Evolutionary conservation across 2,329 filamentous ascomycete species (phyloP).

Genomic region (Trichoderma koningiopsis): DNA sequence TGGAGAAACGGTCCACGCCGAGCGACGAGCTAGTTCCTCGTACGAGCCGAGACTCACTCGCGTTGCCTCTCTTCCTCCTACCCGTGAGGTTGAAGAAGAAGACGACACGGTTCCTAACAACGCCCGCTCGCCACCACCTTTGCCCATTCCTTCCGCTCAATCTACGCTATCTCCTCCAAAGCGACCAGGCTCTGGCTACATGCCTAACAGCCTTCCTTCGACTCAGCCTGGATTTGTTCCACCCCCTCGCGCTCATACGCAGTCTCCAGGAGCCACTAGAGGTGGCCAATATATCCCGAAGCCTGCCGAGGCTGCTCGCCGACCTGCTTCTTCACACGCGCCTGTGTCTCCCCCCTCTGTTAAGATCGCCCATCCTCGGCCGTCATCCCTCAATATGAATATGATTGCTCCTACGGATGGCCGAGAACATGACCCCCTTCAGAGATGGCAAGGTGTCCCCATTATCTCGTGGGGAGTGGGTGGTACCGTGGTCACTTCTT

Average conservation of each 20-base stretch:
- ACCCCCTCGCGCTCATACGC: conserved; percentile 62
- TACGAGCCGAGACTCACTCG: conserved; percentile 59
- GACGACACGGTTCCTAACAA: conserved; percentile 35
- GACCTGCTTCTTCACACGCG: conserved; percentile 57
- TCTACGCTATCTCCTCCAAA: conserved; percentile 59
- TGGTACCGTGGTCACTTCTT: conserved; percentile 78
- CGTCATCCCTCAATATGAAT: conserved; percentile 58
- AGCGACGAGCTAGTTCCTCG: conserved; percentile 54
- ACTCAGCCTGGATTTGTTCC: conserved; percentile 51
- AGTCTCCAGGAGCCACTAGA: conserved; percentile 58
- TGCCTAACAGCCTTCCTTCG: conserved; percentile 43
- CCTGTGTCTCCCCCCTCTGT: conserved; percentile 42
- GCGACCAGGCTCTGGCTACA: conserved; percentile 53
- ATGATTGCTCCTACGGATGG: conserved; percentile 66
- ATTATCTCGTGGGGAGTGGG: conserved; percentile 88
- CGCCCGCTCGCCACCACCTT: conserved; percentile 32
- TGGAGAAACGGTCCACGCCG: conserved; percentile 46
- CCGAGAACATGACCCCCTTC: conserved; percentile 71
- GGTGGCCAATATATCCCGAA: conserved; percentile 40
- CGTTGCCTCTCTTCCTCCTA: conserved; percentile 61
- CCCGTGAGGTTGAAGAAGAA: conserved; percentile 62
- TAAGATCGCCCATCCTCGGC: conserved; percentile 47
- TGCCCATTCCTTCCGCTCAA: conserved; percentile 41
- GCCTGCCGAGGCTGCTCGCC: conserved; percentile 49
- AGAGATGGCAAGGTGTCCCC: conserved; percentile 89